A percentile compares a stretch with the other conserved stretches of the same genome.
Evolutionary conservation across 345 rosid species (phyloP).

Genomic region (Gossypium turneri): DNA sequence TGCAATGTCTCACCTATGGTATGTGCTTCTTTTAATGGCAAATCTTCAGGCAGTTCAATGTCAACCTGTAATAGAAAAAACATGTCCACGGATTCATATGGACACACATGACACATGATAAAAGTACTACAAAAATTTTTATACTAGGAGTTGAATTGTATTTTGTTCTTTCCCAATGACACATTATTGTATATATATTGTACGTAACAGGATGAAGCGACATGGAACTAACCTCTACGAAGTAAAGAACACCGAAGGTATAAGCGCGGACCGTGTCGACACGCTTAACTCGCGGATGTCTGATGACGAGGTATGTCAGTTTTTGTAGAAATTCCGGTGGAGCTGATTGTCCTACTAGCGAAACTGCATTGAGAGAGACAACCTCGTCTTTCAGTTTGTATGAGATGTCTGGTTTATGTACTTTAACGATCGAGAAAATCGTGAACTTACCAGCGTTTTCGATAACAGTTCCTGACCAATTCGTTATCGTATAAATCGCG

Average conservation of each 20-base stretch:
- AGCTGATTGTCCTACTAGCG: conserved; percentile 88
- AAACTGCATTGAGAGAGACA: conserved; percentile 40
- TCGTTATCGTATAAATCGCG: conserved; percentile 78
- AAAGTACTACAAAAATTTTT: too few relatives aligned
- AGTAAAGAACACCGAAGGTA: conserved; percentile 85
- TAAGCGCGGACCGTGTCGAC: conserved; percentile 93
- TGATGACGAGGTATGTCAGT: conserved; percentile 63
- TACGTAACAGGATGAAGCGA: background rate
- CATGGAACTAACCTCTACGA: conserved; percentile 70
- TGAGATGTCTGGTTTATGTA: too few relatives aligned
- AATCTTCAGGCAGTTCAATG: conserved; percentile 79
- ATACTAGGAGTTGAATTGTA: too few relatives aligned
- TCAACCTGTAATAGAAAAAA: conserved; percentile 49
- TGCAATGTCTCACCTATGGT: conserved; percentile 75
- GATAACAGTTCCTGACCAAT: conserved; percentile 86
- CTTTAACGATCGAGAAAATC: background rate
- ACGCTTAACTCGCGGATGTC: conserved; percentile 70
- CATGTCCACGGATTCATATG: background rate
- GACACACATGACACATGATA: too few relatives aligned
- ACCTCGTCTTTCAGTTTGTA: background rate
- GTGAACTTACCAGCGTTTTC: conserved; percentile 68
- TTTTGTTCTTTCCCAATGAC: too few relatives aligned
- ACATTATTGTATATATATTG: background rate
- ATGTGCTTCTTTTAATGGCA: conserved; percentile 76
- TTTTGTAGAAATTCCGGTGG: conserved; percentile 79